Evolutionary conservation across 2,329 filamentous ascomycete species (phyloP), one percentile per base, ranked within the genome.

Genomic region (Herpotrichia juniperi): DNA sequence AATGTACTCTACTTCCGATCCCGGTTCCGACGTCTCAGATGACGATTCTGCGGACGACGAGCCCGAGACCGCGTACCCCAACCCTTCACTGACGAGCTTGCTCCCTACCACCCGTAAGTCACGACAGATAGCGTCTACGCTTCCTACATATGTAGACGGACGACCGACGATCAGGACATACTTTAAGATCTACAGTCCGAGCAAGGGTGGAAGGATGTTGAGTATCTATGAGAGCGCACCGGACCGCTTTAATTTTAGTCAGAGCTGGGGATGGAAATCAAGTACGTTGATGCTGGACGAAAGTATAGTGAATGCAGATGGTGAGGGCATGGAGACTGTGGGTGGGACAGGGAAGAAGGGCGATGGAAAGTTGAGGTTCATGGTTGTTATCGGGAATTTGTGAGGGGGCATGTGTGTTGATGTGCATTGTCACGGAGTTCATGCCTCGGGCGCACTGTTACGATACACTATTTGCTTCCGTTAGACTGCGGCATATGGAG

Each of bases 201-300:
- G 76, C 19, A 82, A 83, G 57, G 82, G 81, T n/a, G 83, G 82
- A 2, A 70, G 82, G 12, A 79, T 84, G 75, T 65, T 85, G 30
- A 81, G 78, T 46, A 81, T 85, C n/a, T 85, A 85, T 58, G 82
- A 84, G 57, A 79, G 76, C 40, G 81, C 81, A 4, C 82, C 82
- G 1, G 82, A 84, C 59, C 76, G 76, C 49, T 85, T 85, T 66
- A 84, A 84, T 61, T 84, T 84, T 63, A 81, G 78, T 42, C 83
- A 85, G 69, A 82, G 79, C 56, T 85, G 82, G 82, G 82, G 82
- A 1, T 85, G 82, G 82, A 84, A 83, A 75, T 83, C 81, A 56
- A 81, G 78, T 61, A 83, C 80, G n/a, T 67, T 85, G 56, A 82
- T 83, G 73, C 64, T 83, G 24, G 81, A 83, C 59, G 79, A 83